Evolutionary conservation across 768 basidiomycete species (phyloP), one percentile per base, ranked within the genome.

Genomic region (Pisolithus marmoratus): DNA sequence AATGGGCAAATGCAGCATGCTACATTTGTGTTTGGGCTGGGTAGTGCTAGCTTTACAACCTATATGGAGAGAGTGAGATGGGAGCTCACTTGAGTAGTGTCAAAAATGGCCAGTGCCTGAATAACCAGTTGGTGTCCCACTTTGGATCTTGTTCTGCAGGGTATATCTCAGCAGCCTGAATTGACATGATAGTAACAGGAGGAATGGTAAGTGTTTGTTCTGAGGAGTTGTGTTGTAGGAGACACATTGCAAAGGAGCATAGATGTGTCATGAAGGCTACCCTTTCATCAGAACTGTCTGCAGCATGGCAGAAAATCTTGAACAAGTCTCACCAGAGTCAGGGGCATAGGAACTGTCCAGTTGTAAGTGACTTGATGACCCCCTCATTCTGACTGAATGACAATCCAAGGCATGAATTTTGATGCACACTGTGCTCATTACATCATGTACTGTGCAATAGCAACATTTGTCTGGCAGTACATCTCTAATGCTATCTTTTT

Each of bases 61-160:
- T n/a, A n/a, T n/a, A 6, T 0, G 75, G 37, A 79, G 54, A 5
- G 78, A 66, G 2, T 76, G 58, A 52, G 73, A 22, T 17, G 8
- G 41, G 14, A 31, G 6, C 76, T 34, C 36, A 81, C 85, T 73
- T 90, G 88, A 51, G 79, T 76, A 0, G 84, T 85, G 56, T 90
- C 85, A 53, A 90, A 83, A 50, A 77, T 80, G 54, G 88, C 73
- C 8, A 87, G 72, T 2, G 80, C 84, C 50, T 90, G 85, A 2
- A 83, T 69, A 49, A 82, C 70, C 26, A 84, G 71, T 31, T 84
- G 75, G 57, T 79, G 82, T 0, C 87, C 87, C 14, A 62, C 48
- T 15, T 65, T 63, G 69, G 73, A 0, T 74, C 73, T n/a, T 73
- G 68, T 15, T 62, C 58, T 14, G 72, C 78, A n/a, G 81, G 68